These are phyloP conservation scores for Datisca glomerata DNA, from an alignment of 306 rosid species.

Conservation along the genomic window DNA sequence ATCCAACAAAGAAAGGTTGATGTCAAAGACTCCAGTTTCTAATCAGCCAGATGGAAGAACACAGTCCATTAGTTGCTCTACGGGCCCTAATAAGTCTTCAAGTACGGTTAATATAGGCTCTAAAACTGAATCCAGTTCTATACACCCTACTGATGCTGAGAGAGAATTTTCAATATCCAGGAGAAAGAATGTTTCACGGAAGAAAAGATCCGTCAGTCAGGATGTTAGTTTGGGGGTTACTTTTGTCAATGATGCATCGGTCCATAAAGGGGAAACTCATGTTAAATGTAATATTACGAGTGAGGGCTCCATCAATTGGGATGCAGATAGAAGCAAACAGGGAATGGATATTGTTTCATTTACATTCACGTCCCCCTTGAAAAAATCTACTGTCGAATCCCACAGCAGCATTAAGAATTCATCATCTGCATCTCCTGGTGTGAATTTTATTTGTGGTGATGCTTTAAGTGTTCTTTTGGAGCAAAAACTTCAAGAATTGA, in stretches of 20 bases:
- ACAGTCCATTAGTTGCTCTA: constrained; percentile 24
- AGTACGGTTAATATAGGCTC: constrained; percentile 30
- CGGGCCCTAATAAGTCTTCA: constrained; percentile 26
- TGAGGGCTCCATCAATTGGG: constrained; percentile 27
- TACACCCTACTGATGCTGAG: constrained; percentile 25
- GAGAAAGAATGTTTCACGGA: constrained; percentile 16
- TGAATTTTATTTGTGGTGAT: constrained; percentile 41
- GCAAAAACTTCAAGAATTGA: constrained; percentile 70
- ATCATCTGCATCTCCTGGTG: constrained; percentile 31
- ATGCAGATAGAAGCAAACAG: constrained; percentile 37
- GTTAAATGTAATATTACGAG: constrained; percentile 42
- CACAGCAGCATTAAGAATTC: constrained; percentile 23
- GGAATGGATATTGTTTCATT: constrained; percentile 69
- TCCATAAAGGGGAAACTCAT: constrained; percentile 27
- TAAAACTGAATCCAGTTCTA: constrained; percentile 30
- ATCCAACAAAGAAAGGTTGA: constrained; percentile 28
- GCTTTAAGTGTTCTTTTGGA: constrained; percentile 69
- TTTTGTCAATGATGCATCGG: constrained; percentile 17
- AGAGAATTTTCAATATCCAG: constrained; percentile 33
- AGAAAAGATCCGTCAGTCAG: constrained; percentile 24
- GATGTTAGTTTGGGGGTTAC: constrained; percentile 24
- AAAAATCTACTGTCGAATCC: constrained; percentile 31
- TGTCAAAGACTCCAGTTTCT: constrained; percentile 29
- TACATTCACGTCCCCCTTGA: constrained; percentile 79
- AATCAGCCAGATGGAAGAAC: constrained; percentile 27